Conservation (phyloP, 1,139 yeast genomes). For the Diutina ranongensis region DNA sequence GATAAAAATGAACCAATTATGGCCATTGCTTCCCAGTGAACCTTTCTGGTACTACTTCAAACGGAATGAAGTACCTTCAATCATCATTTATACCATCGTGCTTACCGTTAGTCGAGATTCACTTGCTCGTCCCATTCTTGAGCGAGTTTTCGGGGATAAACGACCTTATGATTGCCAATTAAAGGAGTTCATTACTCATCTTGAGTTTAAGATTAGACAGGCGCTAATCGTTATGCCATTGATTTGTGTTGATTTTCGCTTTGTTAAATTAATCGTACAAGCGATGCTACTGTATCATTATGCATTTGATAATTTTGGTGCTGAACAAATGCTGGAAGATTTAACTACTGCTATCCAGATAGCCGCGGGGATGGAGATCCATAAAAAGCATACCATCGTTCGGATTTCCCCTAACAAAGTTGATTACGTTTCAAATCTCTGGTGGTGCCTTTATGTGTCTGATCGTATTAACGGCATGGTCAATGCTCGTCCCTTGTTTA, state of each 20-base stretch:
- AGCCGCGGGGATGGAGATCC: slow-evolving; percentile 22
- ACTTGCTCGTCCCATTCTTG: slow-evolving; percentile 18
- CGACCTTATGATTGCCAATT: slow-evolving; percentile 10
- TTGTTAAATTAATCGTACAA: slow-evolving; percentile 19
- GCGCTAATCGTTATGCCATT: slow-evolving; percentile 22
- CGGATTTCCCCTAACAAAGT: slow-evolving; percentile 7
- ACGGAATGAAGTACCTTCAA: slow-evolving; percentile 14
- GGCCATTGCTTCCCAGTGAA: slow-evolving; percentile 21
- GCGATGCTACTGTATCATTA: slow-evolving; percentile 21
- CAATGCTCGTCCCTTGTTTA: slow-evolving; percentile 24
- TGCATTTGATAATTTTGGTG: slow-evolving; percentile 21
- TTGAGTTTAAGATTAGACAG: slow-evolving; percentile 28
- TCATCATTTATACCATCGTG: slow-evolving; percentile 20
- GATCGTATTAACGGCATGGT: slow-evolving; percentile 27
- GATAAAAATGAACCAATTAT: slow-evolving; percentile 21
- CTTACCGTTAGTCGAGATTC: slow-evolving; percentile 19
- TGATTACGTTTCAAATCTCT: slow-evolving; percentile 18
- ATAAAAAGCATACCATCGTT: slow-evolving; percentile 12
- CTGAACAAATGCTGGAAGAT: slow-evolving; percentile 27
- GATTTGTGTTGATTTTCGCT: slow-evolving; percentile 26
- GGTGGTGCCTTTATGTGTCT: slow-evolving; percentile 27
- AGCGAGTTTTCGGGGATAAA: slow-evolving; percentile 12
- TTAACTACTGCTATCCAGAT: slow-evolving; percentile 20
- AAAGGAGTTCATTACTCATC: slow-evolving; percentile 16
- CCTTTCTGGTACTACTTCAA: slow-evolving; percentile 21